Percentiles rank a stretch among this genome's conserved stretches.
Evolutionary conservation across 2,329 filamentous ascomycete genomes (phyloP).

Genomic region (Trichoderma harzianum): DNA sequence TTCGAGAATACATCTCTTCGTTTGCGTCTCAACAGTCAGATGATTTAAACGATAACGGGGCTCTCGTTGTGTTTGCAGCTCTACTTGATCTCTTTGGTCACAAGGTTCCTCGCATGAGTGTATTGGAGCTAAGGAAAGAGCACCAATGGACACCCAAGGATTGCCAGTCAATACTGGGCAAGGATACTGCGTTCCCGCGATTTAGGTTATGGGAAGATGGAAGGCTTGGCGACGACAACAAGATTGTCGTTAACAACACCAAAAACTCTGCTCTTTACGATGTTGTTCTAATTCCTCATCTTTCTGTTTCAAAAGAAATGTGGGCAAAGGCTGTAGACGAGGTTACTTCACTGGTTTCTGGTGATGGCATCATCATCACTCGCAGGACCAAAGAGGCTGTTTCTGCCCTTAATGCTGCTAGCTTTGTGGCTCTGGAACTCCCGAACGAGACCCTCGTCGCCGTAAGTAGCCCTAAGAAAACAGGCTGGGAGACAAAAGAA

Average conservation of each 20-base stretch:
- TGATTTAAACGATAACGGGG: not conserved
- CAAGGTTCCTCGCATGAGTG: slow-evolving; percentile 10
- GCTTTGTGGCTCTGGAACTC: not conserved
- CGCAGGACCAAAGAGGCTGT: not conserved
- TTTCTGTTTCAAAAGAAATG: not conserved
- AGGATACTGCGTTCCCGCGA: slow-evolving; percentile 2
- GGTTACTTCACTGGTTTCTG: not conserved
- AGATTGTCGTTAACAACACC: not conserved
- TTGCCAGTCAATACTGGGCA: not conserved
- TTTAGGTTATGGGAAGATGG: not conserved
- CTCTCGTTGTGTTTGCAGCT: not conserved
- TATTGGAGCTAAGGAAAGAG: not conserved
- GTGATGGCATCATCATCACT: not conserved
- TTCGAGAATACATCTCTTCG: not conserved
- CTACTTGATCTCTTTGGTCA: slow-evolving; percentile 1
- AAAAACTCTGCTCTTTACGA: not conserved
- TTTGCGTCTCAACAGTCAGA: slow-evolving; percentile 6
- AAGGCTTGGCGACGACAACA: not conserved
- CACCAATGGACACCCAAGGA: not conserved
- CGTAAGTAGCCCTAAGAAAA: not conserved
- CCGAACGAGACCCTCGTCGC: not conserved
- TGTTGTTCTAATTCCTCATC: not conserved
- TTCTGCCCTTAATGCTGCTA: not conserved
- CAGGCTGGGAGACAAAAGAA: not conserved
- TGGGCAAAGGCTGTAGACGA: not conserved